Evolutionary conservation across 2,329 filamentous ascomycete species (phyloP), one percentile per base, ranked within the genome.

Genomic region (Gaeumannomyces sp.): DNA sequence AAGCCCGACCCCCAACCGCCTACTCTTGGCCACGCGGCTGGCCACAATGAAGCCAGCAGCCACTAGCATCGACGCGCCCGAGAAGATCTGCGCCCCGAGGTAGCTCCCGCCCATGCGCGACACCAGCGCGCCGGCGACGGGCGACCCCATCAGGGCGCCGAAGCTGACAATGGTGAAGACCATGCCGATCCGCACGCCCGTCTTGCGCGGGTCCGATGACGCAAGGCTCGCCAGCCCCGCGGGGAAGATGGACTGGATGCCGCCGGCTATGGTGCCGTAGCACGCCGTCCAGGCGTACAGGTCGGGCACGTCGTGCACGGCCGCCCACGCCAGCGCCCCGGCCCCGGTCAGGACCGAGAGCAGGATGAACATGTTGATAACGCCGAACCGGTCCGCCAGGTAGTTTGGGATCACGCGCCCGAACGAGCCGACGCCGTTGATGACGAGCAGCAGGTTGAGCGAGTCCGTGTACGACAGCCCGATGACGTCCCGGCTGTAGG

Each of bases 231-330:
- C 83, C 58, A 89, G 70, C 0, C 82, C 84, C 0, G 87, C 85
- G 0, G 89, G 88, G 69, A 91, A 90, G 14, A 92, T 72, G 8
- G 82, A 82, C 74, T 91, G 88, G 60, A 91, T 83, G 0, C 81
- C 86, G 0, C 86, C 87, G 0, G 82, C 85, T 2, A 82, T 82
- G 61, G 90, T 78, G 1, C 90, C 90, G 70, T 89, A 90, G 65
- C 88, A 79, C 0, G 80, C 76, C 0, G 84, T 77, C 81, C 89
- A 92, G 1, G 78, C 79, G 70, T 89, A 90, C 33, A 91, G 75
- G 0, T 82, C 81, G 0, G 75, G 61, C 0, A 80, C 73, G 22
- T 76, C 75, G 1, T 72, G 67, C 8, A 92, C 84, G 1, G 79
- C 82, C 25, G 84, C 82, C 88, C 88, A 91, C 68, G 76, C 78